Evolutionary conservation across 345 rosid genomes (phyloP), one percentile per base, ranked within the genome.

Genomic region (Iberis pinnata): DNA sequence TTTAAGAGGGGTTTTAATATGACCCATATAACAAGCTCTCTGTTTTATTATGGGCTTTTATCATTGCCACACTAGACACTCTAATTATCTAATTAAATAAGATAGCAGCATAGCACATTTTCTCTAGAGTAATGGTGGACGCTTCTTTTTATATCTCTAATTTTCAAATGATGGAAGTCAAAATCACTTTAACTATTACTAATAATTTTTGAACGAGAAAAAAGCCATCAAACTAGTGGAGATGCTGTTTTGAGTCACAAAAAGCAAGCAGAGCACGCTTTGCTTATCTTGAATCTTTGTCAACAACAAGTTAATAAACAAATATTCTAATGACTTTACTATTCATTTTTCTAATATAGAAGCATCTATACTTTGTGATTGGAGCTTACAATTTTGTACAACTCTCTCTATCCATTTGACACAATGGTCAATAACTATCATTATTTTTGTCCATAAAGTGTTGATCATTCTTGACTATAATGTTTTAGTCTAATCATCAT

Each of bases 231-330:
- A n/a, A n/a, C n/a, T n/a, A 29, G 63, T 64, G 57, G 43, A 31
- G 41, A 56, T 47, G 49, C 36, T 20, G 68, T 64, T 64, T 43
- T 38, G 36, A 39, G 16, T 57, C 58, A 50, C 14, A 35, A 57
- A 57, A 43, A 58, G 24, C n/a, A n/a, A n/a, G n/a, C n/a, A n/a
- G n/a, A 48, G 58, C 64, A 58, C 53, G 70, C 64, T 57, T 32
- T 56, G 52, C 38, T 33, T 49, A 57, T 57, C 58, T 42, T 35
- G 2, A 58, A 42, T 42, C 64, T 49, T 15, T 19, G 9, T 0
- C 44, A 64, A 13, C 29, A 42, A 15, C 5, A 29, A 29, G n/a
- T n/a, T n/a, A n/a, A n/a, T n/a, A n/a, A n/a, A n/a, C n/a, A n/a
- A n/a, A n/a, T n/a, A n/a, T n/a, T n/a, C n/a, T n/a, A n/a, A n/a